Evolutionary conservation across 192 early-diverging fungal genomes (phyloP).

Genomic region (Spizellomyces sp.): DNA sequence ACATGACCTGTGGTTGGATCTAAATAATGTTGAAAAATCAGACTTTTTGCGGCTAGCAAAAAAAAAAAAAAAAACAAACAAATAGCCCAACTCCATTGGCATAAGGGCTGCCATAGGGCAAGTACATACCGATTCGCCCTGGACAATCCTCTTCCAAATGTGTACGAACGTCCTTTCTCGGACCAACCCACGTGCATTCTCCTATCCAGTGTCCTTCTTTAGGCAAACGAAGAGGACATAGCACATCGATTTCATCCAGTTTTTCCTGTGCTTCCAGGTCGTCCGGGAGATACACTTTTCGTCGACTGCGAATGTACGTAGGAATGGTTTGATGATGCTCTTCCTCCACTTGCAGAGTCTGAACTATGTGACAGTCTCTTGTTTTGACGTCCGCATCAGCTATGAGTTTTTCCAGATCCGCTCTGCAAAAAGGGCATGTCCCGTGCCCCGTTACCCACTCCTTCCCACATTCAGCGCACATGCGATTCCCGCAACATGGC

Average conservation of each 20-base stretch:
- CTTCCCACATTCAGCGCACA: slow-evolving; percentile 15
- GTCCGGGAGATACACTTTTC: slow-evolving; percentile 11
- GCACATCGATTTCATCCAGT: slow-evolving; percentile 12
- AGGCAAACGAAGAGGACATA: slow-evolving; percentile 9
- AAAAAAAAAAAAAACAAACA: no score
- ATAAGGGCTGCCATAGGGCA: no score
- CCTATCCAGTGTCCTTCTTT: neutral
- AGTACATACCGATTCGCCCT: slow-evolving; percentile 1
- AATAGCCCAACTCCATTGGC: no score
- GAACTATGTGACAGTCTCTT: neutral
- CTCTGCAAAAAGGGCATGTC: slow-evolving; percentile 23
- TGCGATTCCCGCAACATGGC: slow-evolving; percentile 20
- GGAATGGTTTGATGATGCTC: neutral
- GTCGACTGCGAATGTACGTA: neutral
- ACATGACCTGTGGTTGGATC: neutral
- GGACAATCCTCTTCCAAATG: slow-evolving; percentile 7
- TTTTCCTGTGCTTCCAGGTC: neutral
- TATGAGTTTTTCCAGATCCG: slow-evolving; percentile 3
- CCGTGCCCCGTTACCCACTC: slow-evolving; percentile 8
- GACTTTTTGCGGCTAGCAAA: no score
- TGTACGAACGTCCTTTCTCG: neutral
- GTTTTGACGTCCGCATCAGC: slow-evolving; percentile 1
- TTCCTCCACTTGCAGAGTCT: neutral
- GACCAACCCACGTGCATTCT: slow-evolving; percentile 9
- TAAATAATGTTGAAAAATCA: no score